Conservation (phyloP, 805 yeast species). For the Osmozyma mogii region DNA sequence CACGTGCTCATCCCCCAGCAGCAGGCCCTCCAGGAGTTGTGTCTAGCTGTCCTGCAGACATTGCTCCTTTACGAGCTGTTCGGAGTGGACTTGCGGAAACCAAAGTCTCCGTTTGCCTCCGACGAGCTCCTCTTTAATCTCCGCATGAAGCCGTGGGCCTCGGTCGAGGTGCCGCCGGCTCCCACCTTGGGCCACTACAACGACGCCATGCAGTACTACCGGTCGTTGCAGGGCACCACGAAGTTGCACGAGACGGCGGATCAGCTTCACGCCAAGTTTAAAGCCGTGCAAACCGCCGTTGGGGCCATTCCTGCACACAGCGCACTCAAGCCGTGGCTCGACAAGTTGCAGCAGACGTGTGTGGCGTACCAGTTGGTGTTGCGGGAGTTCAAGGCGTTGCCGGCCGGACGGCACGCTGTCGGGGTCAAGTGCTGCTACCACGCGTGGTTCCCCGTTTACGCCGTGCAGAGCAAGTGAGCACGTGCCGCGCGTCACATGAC, state of each 20-base stretch:
- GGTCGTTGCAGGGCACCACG: no score
- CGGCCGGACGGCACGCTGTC: no score
- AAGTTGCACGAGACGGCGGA: no score
- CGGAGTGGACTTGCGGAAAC: background rate
- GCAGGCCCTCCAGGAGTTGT: slow-evolving; percentile 2
- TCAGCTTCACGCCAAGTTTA: no score
- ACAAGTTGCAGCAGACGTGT: slow-evolving; percentile 8
- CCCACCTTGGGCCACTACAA: slow-evolving; percentile 41
- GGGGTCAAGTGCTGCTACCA: no score
- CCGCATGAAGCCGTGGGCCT: slow-evolving; percentile 71
- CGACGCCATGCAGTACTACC: no score
- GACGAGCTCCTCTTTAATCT: slow-evolving; percentile 27
- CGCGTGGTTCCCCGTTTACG: slow-evolving; percentile 9
- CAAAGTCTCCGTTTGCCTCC: slow-evolving; percentile 1
- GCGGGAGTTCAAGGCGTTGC: slow-evolving; percentile 2
- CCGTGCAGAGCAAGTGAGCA: background rate
- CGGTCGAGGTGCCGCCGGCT: slow-evolving; percentile 69
- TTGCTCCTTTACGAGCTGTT: slow-evolving; percentile 3
- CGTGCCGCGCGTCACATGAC: slow-evolving; percentile 1
- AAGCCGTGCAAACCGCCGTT: no score
- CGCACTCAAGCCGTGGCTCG: slow-evolving; percentile 4
- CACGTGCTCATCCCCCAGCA: background rate
- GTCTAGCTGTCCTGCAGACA: background rate
- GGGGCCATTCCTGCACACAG: no score
- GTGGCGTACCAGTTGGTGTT: slow-evolving; percentile 6